Percentiles rank a stretch among this genome's conserved stretches.
Conservation (phyloP, 176 grass and related monocot species). For the Raddia distichophylla region DNA sequence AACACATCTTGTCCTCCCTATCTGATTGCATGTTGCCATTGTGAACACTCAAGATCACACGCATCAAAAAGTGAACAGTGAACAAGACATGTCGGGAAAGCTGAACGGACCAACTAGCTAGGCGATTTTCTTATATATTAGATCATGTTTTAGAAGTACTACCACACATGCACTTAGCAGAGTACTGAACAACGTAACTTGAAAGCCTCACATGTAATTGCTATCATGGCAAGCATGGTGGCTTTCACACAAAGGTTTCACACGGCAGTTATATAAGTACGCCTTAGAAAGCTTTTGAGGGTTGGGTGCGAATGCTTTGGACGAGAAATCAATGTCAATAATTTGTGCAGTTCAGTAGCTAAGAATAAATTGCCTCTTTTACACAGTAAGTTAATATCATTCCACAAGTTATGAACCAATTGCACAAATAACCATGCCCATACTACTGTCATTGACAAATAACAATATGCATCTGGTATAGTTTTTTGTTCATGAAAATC, state of each 20-base stretch:
- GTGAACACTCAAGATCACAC: conserved; percentile 58
- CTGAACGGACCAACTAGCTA: conserved; percentile 31
- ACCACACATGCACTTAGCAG: conserved; percentile 44
- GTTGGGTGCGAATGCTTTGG: not conserved
- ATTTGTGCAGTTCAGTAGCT: not conserved
- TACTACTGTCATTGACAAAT: too few species aligned
- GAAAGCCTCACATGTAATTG: conserved; percentile 36
- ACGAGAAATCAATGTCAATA: not conserved
- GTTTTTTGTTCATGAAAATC: too few species aligned
- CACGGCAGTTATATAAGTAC: not conserved
- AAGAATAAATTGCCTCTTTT: too few species aligned
- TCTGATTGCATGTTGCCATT: conserved; percentile 58
- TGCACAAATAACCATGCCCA: too few species aligned
- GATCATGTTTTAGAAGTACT: conserved; percentile 37
- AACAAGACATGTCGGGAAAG: conserved; percentile 26
- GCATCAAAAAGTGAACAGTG: conserved; percentile 37
- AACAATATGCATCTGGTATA: too few species aligned
- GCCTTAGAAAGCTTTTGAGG: not conserved
- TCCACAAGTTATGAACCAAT: too few species aligned
- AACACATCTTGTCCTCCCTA: not conserved
- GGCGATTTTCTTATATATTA: conserved; percentile 29
- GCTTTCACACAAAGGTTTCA: conserved; percentile 32
- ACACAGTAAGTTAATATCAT: too few species aligned
- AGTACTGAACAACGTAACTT: not conserved
- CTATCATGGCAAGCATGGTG: conserved; percentile 38